Evolutionary conservation across 352 stramenopile genomes (phyloP), one percentile per base, ranked within the genome.

Genomic region (Pythium diclinum): DNA sequence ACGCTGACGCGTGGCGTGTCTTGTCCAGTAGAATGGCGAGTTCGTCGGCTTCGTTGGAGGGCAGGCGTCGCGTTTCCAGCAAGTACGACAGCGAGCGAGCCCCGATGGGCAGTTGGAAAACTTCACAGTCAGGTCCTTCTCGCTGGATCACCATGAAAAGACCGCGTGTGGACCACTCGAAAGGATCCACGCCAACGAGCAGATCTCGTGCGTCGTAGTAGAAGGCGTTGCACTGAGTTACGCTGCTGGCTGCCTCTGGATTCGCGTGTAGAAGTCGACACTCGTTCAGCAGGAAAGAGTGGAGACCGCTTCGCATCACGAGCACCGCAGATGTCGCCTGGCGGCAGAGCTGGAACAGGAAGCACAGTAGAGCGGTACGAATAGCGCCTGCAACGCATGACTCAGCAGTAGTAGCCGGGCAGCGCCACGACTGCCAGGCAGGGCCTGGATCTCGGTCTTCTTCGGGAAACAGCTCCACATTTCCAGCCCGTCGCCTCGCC

Each of bases 1-100:
- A 49, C 30, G 33, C 19, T 25, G 42, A 55, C 16, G 25, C 33
- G 16, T 19, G 6, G 8, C 25, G 3, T 9, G 14, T 2, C 8
- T 13, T 28, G 1, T 66, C 32, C 5, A 73, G 28, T 6, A 57
- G 30, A 5, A 59, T 59, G 6, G 52, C 55, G 36, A 71, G 56
- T 21, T 87, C 82, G n/a, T 74, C 72, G 13, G 79, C 56, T 70
- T 89, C 82, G 19, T 88, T 75, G 0, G 55, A 61, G 3, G 82
- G 82, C 14, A 89, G n/a, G 2, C 34, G 13, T 6, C 69, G 53
- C 21, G 69, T 71, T 40, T 49, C 34, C 4, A 89, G 65, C 28
- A 89, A 56, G 53, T 69, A 71, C 13, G 49, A 36, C 2, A 91
- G 57, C 14, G 82, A 72, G 3, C 69, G 72, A 8, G 69, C 36